phyloP scores from a whole-genome alignment of 768 basidiomycete genomes.

The Punctularia strigosozonata region DNA sequence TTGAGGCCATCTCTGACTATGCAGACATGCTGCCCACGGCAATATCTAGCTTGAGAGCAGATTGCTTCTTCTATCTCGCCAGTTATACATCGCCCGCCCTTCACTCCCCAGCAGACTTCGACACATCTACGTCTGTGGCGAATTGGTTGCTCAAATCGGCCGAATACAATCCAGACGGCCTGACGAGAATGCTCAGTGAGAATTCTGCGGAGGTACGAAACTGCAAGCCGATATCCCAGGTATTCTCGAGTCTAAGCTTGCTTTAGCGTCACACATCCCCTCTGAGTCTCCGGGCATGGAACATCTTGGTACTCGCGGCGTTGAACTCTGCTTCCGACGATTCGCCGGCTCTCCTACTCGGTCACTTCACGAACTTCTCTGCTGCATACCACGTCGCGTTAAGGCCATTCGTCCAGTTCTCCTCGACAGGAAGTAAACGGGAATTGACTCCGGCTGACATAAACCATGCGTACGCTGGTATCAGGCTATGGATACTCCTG shows the following conservation, averaged over 20 bases:
- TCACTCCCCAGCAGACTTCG: constrained; percentile 38
- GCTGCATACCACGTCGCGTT: constrained; percentile 34
- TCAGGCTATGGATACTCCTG: constrained; percentile 63
- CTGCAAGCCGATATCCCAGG: constrained; percentile 4
- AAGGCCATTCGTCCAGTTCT: constrained; percentile 25
- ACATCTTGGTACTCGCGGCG: constrained; percentile 43
- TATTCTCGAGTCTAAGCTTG: not conserved
- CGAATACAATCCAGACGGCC: constrained; percentile 28
- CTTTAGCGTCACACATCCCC: constrained; percentile 7
- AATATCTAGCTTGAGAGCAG: constrained; percentile 31
- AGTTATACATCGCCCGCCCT: constrained; percentile 33
- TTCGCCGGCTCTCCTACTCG: constrained; percentile 32
- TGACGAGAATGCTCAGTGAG: constrained; percentile 23
- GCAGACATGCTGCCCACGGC: constrained; percentile 17
- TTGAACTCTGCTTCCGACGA: constrained; percentile 25
- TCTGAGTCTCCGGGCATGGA: constrained; percentile 50
- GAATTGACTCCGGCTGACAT: constrained; percentile 43
- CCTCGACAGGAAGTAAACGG: constrained; percentile 17
- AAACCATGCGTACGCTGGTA: constrained; percentile 55
- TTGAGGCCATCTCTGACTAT: not conserved
- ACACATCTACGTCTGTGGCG: constrained; percentile 37
- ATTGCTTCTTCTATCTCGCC: constrained; percentile 42
- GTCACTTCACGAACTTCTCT: constrained; percentile 39
- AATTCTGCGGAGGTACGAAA: constrained; percentile 22
- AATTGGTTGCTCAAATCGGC: constrained; percentile 40